A percentile compares a stretch with the other conserved stretches of the same genome.
These are phyloP conservation scores for Pyrenopolyporus hunteri DNA, from an alignment of 495 filamentous ascomycete genomes.

Conservation along the genomic window DNA sequence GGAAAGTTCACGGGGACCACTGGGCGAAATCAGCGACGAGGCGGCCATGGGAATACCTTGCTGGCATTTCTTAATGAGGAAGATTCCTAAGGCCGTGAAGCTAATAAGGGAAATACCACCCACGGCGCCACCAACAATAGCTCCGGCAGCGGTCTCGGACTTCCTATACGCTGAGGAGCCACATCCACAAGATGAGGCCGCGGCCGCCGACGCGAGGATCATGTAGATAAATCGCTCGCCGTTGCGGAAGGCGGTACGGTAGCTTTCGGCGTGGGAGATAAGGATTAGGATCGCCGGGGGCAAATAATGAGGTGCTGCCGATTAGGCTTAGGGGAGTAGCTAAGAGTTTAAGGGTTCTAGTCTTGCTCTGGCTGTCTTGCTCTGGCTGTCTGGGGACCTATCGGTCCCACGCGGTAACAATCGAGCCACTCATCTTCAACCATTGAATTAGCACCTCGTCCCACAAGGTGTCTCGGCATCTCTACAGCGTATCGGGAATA, in stretches of 20 bases:
- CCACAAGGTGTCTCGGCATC: neutral
- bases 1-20: slow-evolving; percentile 23
- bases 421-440: slow-evolving; percentile 26
- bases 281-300: neutral
- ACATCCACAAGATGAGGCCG: slow-evolving; percentile 1
- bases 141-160: slow-evolving; percentile 17
- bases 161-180: neutral
- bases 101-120: slow-evolving; percentile 23
- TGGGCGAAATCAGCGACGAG: slow-evolving; percentile 1
- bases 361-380: slow-evolving; percentile 20
- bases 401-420: slow-evolving; percentile 26
- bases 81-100: slow-evolving; percentile 17
- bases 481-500: neutral
- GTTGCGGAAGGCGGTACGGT: neutral
- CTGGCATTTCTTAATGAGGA: slow-evolving; percentile 23
- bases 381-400: slow-evolving; percentile 26
- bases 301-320: slow-evolving; percentile 6
- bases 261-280: neutral
- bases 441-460: slow-evolving; percentile 3
- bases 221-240: neutral
- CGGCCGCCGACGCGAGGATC: slow-evolving; percentile 2
- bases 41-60: neutral
- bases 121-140: slow-evolving; percentile 28
- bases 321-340: slow-evolving; percentile 29
- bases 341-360: slow-evolving; percentile 18